Evolutionary conservation across 305 asterid species (phyloP).

Genomic region (Andrographis paniculata): DNA sequence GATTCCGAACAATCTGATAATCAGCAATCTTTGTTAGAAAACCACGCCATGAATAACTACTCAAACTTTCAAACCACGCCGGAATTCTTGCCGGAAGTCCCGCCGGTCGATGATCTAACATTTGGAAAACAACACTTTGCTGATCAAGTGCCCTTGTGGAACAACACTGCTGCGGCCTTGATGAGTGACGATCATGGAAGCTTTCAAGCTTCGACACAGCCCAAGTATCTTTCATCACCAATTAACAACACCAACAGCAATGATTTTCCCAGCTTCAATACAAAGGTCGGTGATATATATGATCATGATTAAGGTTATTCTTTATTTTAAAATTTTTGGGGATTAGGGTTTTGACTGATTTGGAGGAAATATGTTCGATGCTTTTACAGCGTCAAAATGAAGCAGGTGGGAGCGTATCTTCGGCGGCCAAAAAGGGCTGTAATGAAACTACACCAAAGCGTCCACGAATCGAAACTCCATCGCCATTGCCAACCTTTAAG

Average conservation of each 20-base stretch:
- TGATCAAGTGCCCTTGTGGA: conserved; percentile 24
- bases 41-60: conserved; percentile 26
- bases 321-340: no score
- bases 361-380: not conserved
- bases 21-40: conserved; percentile 13
- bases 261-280: conserved; percentile 18
- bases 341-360: no score
- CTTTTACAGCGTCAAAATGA: conserved; percentile 28
- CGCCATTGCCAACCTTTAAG: conserved; percentile 88
- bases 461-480: conserved; percentile 65
- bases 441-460: conserved; percentile 47
- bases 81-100: conserved; percentile 23
- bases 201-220: conserved; percentile 25
- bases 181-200: conserved; percentile 16
- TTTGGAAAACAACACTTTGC: conserved; percentile 19
- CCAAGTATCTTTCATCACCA: conserved; percentile 27
- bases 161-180: conserved; percentile 17
- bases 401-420: conserved; percentile 19
- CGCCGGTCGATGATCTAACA: conserved; percentile 25
- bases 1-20: conserved; percentile 21
- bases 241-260: conserved; percentile 14
- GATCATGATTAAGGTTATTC: no score
- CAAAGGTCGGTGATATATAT: conserved; percentile 29
- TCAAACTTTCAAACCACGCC: conserved; percentile 22
- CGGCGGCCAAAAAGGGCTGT: conserved; percentile 31